phyloP scores from a whole-genome alignment of 1,284 basidiomycete genomes.

The Prillingera fragicola region DNA sequence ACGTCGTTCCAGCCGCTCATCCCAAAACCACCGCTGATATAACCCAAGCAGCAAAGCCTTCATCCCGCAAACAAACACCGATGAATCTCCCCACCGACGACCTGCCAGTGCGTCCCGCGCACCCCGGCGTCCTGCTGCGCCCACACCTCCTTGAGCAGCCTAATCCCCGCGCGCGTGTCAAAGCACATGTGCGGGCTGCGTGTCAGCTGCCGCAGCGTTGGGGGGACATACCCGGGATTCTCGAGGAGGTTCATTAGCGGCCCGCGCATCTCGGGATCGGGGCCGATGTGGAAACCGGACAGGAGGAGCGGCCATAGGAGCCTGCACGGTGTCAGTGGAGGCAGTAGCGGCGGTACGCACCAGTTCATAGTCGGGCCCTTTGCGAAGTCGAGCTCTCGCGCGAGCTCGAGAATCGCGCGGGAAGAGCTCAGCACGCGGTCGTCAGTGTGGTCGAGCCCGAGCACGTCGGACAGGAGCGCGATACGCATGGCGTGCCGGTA shows the following conservation, averaged over 20 bases:
- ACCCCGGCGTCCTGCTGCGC: conserved; percentile 14
- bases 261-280: conserved; percentile 23
- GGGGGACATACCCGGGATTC: conserved; percentile 35
- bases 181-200: conserved; percentile 40
- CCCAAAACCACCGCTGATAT: too few relatives aligned
- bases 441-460: conserved; percentile 29
- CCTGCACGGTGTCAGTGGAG: conserved; percentile 21
- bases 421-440: conserved; percentile 25
- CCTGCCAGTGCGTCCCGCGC: conserved; percentile 16
- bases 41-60: too few relatives aligned
- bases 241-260: conserved; percentile 32
- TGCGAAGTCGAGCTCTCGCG: conserved; percentile 28
- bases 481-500: conserved; percentile 40
- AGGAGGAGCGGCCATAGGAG: conserved; percentile 43
- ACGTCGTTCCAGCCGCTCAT: too few relatives aligned
- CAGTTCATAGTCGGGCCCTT: conserved; percentile 30
- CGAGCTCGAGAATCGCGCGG: conserved; percentile 38
- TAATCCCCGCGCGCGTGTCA: conserved; percentile 30
- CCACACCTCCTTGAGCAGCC: conserved; percentile 28
- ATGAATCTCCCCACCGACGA: conserved; percentile 6
- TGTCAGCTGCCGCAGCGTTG: not conserved
- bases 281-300: conserved; percentile 36
- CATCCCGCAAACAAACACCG: conserved; percentile 16
- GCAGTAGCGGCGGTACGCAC: conserved; percentile 23
- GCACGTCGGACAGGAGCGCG: conserved; percentile 36